Base-by-base conservation (phyloP, 805 yeast species). In the Osmozyma mogii region DNA sequence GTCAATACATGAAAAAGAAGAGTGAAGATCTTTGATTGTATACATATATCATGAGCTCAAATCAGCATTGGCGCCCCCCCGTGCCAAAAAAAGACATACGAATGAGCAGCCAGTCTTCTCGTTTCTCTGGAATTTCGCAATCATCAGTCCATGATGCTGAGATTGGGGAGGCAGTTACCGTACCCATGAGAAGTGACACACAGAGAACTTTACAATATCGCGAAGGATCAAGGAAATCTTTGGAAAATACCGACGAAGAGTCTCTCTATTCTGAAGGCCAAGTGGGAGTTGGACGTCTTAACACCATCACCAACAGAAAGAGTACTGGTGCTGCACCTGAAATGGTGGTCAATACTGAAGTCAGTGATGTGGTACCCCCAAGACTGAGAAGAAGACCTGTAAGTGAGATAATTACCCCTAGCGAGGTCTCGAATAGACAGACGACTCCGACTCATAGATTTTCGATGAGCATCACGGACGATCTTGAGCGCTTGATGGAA, bases 321-420 rank as follows among this genome's bases (percentile, higher is more conserved):
- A 34, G 38, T 8, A 23, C 35, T 9, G 27, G 21, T n/a, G 28
- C 16, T 8, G 30, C 25, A 14, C 68, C 69, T 1, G 56, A 50
- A 29, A 28, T 41, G 13, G 42, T 55, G 9, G 54, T 54, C 35
- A 48, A 46, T 29, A 63, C 69, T 8, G 50, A 40, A 14, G 45
- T 61, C 20, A 66, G 59, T 24, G 45, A 45, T 5, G 44, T 62
- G 3, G 45, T 63, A 2, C 69, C 69, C 3, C 56, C 65, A 2
- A 48, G 69, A 30, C 60, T 65, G 21, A 47, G 47, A 5, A 45
- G 57, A 26, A 42, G 69, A 33, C 68, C 68, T 5, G 50, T 50
- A 16, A 56, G 61, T 34, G 58, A 40, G 29, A 24, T 32, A 10
- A 6, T 25, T 32, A 12, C 20, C 33, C 15, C 32, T 27, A 28